phyloP scores from a whole-genome alignment of 306 rosid genomes.

The Alnus glutinosa region DNA sequence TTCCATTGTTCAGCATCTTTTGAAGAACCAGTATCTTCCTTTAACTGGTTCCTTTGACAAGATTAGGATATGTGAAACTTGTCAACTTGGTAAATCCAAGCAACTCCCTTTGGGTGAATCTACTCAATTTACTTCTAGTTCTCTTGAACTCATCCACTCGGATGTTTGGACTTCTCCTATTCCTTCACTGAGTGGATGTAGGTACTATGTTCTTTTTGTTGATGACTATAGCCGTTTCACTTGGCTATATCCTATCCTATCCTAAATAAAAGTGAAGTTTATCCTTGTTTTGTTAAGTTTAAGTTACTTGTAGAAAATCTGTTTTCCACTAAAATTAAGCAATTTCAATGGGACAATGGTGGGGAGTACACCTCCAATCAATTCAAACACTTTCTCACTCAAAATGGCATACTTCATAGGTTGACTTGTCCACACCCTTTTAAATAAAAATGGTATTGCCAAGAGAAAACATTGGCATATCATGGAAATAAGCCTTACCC shows the following conservation, averaged over 20 bases:
- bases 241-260: background rate
- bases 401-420: background rate
- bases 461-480: background rate
- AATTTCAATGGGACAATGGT: no score
- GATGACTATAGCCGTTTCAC: background rate
- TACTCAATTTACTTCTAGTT: background rate
- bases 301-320: background rate
- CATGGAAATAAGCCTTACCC: no score
- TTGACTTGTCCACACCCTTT: background rate
- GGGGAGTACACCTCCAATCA: no score
- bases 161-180: background rate
- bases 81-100: no score
- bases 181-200: background rate
- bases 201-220: background rate
- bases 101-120: no score
- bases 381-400: background rate
- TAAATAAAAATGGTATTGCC: background rate
- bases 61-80: no score
- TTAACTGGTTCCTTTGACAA: no score
- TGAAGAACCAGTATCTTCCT: no score
- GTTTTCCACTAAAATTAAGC: no score
- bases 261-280: background rate
- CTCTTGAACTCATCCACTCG: background rate
- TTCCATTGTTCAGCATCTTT: no score
- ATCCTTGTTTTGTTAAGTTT: background rate